phyloP scores from a whole-genome alignment of 495 filamentous ascomycete species.

The Thozetella sp. region DNA sequence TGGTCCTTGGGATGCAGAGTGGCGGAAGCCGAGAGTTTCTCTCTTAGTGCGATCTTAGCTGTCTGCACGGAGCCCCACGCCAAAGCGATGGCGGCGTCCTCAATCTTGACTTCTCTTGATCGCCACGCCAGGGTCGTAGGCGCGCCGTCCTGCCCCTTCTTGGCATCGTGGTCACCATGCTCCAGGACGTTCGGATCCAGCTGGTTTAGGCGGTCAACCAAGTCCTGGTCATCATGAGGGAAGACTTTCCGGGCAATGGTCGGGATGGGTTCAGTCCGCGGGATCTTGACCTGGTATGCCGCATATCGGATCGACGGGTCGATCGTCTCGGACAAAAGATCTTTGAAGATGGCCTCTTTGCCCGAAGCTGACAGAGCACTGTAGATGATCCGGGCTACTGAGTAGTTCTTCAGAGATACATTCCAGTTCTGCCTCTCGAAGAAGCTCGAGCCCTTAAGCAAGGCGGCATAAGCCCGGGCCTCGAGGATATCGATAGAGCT shows the following conservation, averaged over 20 bases:
- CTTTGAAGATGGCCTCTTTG: constrained; percentile 77
- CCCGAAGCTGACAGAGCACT: constrained; percentile 59
- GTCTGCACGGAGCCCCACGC: constrained; percentile 60
- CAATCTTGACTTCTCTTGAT: constrained; percentile 80
- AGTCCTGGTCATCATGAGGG: constrained; percentile 57
- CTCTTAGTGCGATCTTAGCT: constrained; percentile 55
- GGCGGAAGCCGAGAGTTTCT: constrained; percentile 63
- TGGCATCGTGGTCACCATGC: constrained; percentile 61
- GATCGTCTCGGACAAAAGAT: constrained; percentile 80
- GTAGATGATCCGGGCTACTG: constrained; percentile 82
- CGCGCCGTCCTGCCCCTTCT: constrained; percentile 58
- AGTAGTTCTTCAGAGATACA: constrained; percentile 71
- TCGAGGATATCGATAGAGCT: constrained; percentile 77
- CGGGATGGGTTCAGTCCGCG: constrained; percentile 78
- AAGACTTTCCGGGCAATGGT: constrained; percentile 78
- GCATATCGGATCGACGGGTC: constrained; percentile 95
- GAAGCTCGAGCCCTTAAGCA: constrained; percentile 70
- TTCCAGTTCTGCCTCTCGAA: constrained; percentile 92
- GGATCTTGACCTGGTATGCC: constrained; percentile 85
- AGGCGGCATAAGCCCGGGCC: constrained; percentile 79
- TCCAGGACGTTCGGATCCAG: constrained; percentile 72
- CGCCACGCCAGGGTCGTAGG: constrained; percentile 88
- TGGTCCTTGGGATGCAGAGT: constrained; percentile 56
- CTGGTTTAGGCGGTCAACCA: constrained; percentile 68
- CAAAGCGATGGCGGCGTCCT: constrained; percentile 88